A percentile compares a stretch with the other conserved stretches of the same genome.
phyloP scores from a whole-genome alignment of 345 rosid species.

The Arabis alpina region DNA sequence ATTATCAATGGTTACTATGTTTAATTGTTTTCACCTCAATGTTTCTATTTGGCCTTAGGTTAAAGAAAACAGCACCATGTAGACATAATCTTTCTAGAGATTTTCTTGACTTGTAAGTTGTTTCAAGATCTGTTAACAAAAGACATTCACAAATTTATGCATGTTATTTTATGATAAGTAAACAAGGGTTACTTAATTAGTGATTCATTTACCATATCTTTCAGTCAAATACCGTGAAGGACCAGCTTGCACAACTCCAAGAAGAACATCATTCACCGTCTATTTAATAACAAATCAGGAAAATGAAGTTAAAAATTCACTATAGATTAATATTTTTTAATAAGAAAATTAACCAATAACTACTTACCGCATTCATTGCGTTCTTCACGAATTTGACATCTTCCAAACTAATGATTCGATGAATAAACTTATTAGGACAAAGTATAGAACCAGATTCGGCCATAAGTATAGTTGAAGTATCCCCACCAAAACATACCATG shows the following conservation, averaged over 20 bases:
- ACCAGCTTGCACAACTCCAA: conserved; percentile 67
- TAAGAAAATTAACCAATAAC: not conserved
- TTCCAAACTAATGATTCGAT: conserved; percentile 41
- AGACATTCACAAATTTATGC: not conserved
- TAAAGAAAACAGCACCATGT: conserved; percentile 50
- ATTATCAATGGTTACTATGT: conserved; percentile 52
- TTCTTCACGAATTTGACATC: conserved; percentile 37
- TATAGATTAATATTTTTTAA: no score
- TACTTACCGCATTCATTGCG: conserved; percentile 33
- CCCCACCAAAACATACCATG: conserved; percentile 42
- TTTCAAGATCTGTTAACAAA: conserved; percentile 27
- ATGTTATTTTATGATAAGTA: no score
- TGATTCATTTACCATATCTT: conserved; percentile 51
- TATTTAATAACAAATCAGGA: not conserved
- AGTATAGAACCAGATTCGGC: conserved; percentile 32
- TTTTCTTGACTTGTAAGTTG: conserved; percentile 14
- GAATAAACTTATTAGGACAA: conserved; percentile 44
- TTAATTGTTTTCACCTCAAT: conserved; percentile 49
- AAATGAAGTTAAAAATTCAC: no score
- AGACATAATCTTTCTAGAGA: conserved; percentile 42
- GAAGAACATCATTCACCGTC: conserved; percentile 57
- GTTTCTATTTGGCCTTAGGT: conserved; percentile 52
- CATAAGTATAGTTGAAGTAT: conserved; percentile 48
- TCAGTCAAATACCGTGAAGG: conserved; percentile 58
- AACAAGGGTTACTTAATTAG: no score